Conservation (phyloP, 2,329 filamentous ascomycete genomes). For the Botrytis porri region DNA sequence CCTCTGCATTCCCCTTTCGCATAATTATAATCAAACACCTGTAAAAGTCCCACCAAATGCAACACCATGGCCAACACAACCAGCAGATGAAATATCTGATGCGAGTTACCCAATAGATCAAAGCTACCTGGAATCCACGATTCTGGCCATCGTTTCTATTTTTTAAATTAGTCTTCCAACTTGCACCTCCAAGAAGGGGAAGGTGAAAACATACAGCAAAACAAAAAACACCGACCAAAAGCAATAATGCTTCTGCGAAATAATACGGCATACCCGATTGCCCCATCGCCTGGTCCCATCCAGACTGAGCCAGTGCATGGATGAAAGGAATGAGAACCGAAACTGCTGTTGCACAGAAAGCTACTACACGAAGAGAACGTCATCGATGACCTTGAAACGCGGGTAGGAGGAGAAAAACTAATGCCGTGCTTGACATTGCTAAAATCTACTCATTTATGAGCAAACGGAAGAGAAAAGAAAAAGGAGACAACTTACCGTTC, state of each 20-base stretch:
- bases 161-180: neutral
- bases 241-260: slow-evolving; percentile 23
- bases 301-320: slow-evolving; percentile 26
- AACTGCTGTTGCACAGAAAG: slow-evolving; percentile 28
- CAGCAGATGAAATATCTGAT: slow-evolving; percentile 33
- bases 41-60: slow-evolving; percentile 18
- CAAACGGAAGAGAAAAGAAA: neutral
- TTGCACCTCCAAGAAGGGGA: neutral
- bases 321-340: slow-evolving; percentile 28
- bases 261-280: slow-evolving; percentile 29
- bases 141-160: slow-evolving; percentile 28
- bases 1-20: neutral
- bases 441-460: slow-evolving; percentile 37
- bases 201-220: slow-evolving; percentile 18
- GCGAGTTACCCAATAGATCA: slow-evolving; percentile 28
- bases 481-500: slow-evolving; percentile 36
- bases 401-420: slow-evolving; percentile 35
- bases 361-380: slow-evolving; percentile 25
- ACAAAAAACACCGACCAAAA: slow-evolving; percentile 21
- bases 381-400: slow-evolving; percentile 28
- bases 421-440: slow-evolving; percentile 38
- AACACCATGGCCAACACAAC: slow-evolving; percentile 22
- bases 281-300: slow-evolving; percentile 20
- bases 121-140: slow-evolving; percentile 26
- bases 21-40: slow-evolving; percentile 20